Percentiles rank a stretch among this genome's conserved stretches.
These are phyloP conservation scores for Trametes villosa DNA, from an alignment of 768 basidiomycete genomes.

Conservation along the genomic window DNA sequence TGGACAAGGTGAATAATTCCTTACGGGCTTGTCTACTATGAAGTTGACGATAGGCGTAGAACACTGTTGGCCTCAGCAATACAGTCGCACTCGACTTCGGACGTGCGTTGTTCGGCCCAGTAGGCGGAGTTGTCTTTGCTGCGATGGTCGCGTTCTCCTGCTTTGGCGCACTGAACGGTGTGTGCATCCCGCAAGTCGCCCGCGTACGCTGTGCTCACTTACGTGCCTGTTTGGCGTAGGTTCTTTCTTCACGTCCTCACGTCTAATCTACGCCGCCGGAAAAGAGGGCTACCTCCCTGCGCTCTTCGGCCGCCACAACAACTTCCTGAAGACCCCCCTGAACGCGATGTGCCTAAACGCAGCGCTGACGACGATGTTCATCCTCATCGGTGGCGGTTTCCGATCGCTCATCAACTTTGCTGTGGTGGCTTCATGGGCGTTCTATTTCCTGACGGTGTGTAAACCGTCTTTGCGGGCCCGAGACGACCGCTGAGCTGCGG, in stretches of 20 bases:
- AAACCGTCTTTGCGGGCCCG: neutral
- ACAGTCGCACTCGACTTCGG: constrained; percentile 94
- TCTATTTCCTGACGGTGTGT: constrained; percentile 82
- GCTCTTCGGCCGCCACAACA: constrained; percentile 79
- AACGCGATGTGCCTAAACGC: constrained; percentile 88
- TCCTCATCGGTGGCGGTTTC: constrained; percentile 88
- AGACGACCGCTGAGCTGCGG: neutral
- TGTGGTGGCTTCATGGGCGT: constrained; percentile 85
- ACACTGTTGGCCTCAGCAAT: constrained; percentile 75
- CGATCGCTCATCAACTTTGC: constrained; percentile 88
- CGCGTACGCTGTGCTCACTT: too few species aligned
- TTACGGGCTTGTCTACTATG: neutral
- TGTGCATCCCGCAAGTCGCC: too few species aligned
- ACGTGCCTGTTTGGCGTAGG: constrained; percentile 51
- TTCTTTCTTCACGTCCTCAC: constrained; percentile 75
- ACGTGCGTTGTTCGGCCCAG: constrained; percentile 77
- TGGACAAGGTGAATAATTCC: too few species aligned
- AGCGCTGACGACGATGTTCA: constrained; percentile 72
- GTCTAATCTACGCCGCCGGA: constrained; percentile 87
- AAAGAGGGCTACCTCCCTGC: constrained; percentile 86
- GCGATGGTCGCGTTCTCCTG: constrained; percentile 92
- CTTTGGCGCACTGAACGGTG: constrained; percentile 92
- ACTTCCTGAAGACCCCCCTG: constrained; percentile 78
- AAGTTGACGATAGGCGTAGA: constrained; percentile 37
- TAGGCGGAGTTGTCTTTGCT: constrained; percentile 89